Evolutionary conservation across 2,329 filamentous ascomycete species (phyloP), one percentile per base, ranked within the genome.

Genomic region (Alternaria viburni): DNA sequence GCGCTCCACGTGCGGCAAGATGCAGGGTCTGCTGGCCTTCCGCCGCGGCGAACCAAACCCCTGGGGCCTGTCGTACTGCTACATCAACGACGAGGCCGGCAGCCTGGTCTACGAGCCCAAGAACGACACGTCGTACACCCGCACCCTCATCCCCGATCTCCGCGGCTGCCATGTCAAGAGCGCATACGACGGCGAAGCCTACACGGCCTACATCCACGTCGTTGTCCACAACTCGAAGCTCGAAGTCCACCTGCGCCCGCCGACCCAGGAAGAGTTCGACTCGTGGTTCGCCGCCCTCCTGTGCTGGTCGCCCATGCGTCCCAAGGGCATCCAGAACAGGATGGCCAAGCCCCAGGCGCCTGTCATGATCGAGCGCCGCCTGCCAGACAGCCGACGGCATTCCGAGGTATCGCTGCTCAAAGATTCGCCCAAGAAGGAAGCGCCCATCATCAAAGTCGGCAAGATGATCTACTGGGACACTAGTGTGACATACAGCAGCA

Each of bases 371-470:
- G 77, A 80, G 64, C 73, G 79, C 23, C 70, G 77, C 13, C 70
- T 80, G 25, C 69, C 73, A 23, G 77, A 83, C 69, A 79, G 80
- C 74, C 75, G 85, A 65, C 77, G 86, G 56, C 81, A 84, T 69
- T 83, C 84, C 17, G 83, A 84, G 59, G 81, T 83, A 23, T 84
- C 85, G 3, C 74, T 85, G 26, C 82, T 86, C 26, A 96, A 90
- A 75, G 90, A 93, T 61, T 86, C 88, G 10, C 89, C 91, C 57
- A 96, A 74, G 56, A 74, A 73, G 47, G 90, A 93, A 66, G 87
- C 89, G 4, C 89, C 91, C 59, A 96, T 98, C 69, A 98, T 98
- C 83, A 99, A 98, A 77, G 93, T 97, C 60, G 84, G 84, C 32
- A 85, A 85, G 70, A 86, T 86, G 84, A 83, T 85, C 75, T 85